phyloP scores from a whole-genome alignment of 1,284 basidiomycete species.

The Ceratorhiza oryzae-sativae region DNA sequence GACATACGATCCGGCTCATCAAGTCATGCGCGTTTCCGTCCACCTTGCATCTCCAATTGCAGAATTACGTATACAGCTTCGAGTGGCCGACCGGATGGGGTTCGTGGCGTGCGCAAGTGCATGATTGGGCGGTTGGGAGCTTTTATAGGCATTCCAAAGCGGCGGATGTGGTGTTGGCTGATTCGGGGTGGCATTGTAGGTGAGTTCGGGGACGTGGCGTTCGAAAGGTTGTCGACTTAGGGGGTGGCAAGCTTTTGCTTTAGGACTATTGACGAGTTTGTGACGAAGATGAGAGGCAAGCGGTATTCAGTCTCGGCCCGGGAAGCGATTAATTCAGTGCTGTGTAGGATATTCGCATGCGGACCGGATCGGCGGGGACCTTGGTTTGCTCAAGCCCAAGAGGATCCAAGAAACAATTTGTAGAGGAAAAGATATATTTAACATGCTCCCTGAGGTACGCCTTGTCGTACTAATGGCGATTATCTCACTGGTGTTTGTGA shows the following conservation, averaged over 20 bases:
- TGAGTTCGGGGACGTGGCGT: conserved; percentile 38
- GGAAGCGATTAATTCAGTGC: background rate
- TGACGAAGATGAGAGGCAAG: conserved; percentile 62
- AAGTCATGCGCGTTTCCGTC: conserved; percentile 64
- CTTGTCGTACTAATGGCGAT: too few species aligned
- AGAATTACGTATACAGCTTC: conserved; percentile 71
- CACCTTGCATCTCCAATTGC: conserved; percentile 68
- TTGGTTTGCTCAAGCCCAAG: conserved; percentile 58
- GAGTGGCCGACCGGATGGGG: conserved; percentile 64
- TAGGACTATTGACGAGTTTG: conserved; percentile 64
- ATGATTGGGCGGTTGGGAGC: conserved; percentile 55
- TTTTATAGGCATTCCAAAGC: conserved; percentile 66
- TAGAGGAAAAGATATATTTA: conserved; percentile 67
- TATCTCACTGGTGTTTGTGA: too few species aligned
- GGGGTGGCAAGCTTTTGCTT: conserved; percentile 69
- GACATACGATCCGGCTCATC: conserved; percentile 63
- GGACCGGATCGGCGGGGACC: conserved; percentile 65
- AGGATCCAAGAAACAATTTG: conserved; percentile 69
- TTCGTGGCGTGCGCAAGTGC: conserved; percentile 65
- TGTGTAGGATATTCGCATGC: conserved; percentile 65
- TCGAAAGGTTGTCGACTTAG: conserved; percentile 44
- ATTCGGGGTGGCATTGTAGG: conserved; percentile 61
- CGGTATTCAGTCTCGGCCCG: too few species aligned
- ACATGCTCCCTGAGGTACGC: conserved; percentile 71
- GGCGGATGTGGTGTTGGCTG: conserved; percentile 62